These are phyloP conservation scores for Trichophyton mentagrophytes DNA, from an alignment of 2,329 filamentous ascomycete species.

Conservation along the genomic window DNA sequence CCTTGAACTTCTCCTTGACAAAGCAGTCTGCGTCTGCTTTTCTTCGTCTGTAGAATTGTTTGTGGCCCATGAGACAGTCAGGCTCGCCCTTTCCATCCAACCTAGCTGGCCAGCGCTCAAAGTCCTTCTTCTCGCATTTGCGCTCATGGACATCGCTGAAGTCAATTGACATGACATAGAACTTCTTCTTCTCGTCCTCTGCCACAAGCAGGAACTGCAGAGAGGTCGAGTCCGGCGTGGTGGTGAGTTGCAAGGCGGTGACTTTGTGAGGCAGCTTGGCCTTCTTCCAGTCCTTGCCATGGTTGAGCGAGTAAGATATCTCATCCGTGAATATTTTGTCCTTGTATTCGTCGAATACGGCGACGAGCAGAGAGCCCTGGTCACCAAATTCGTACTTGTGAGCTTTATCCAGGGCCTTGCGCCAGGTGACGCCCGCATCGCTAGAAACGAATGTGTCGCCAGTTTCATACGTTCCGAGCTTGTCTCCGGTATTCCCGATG, in stretches of 20 bases:
- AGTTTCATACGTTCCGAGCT: conserved; percentile 56
- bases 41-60: conserved; percentile 70
- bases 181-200: conserved; percentile 38
- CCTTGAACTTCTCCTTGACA: conserved; percentile 71
- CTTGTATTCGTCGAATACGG: conserved; percentile 54
- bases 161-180: conserved; percentile 62
- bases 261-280: conserved; percentile 60
- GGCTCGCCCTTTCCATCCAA: conserved; percentile 67
- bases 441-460: conserved; percentile 80
- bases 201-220: conserved; percentile 77
- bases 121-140: conserved; percentile 62
- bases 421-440: conserved; percentile 80
- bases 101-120: conserved; percentile 81
- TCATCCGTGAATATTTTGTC: conserved; percentile 35
- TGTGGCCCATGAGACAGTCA: conserved; percentile 91
- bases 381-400: conserved; percentile 97
- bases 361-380: conserved; percentile 76
- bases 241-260: conserved; percentile 62
- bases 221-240: conserved; percentile 82
- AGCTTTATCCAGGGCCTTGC: conserved; percentile 56
- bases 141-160: conserved; percentile 70
- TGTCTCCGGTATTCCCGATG: conserved; percentile 74
- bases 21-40: conserved; percentile 86
- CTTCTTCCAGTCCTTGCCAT: conserved; percentile 71
- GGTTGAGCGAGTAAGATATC: conserved; percentile 71